These are phyloP conservation scores for Megacollybia marginata DNA, from an alignment of 768 basidiomycete species.

Conservation along the genomic window DNA sequence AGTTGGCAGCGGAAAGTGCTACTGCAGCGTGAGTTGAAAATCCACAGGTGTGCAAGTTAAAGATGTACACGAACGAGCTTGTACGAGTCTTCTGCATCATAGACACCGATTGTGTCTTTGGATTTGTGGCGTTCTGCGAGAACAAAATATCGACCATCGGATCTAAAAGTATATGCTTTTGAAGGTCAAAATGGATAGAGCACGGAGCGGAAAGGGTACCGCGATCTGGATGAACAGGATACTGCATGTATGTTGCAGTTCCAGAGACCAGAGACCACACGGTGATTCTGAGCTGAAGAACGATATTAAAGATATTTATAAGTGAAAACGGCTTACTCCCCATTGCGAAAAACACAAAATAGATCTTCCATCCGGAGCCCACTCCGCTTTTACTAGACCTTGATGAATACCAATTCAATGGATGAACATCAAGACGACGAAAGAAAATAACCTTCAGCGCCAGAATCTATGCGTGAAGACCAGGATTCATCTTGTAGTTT, in stretches of 20 bases:
- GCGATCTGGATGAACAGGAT: conserved; percentile 73
- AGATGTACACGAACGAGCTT: conserved; percentile 61
- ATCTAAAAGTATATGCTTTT: conserved; percentile 68
- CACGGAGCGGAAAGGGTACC: conserved; percentile 34
- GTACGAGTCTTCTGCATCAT: conserved; percentile 66
- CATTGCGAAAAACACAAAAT: conserved; percentile 89
- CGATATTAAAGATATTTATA: conserved; percentile 1
- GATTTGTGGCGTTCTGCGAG: conserved; percentile 87
- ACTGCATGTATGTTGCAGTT: conserved; percentile 76
- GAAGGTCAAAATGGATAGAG: neutral
- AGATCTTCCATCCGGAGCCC: conserved; percentile 81
- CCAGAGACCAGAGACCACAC: conserved; percentile 79
- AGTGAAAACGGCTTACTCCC: conserved; percentile 57
- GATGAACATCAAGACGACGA: neutral
- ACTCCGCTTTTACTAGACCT: conserved; percentile 81
- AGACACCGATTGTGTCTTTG: conserved; percentile 80
- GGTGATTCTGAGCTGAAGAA: conserved; percentile 68
- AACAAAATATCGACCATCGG: conserved; percentile 78
- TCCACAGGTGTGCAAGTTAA: neutral
- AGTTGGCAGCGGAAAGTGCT: conserved; percentile 86
- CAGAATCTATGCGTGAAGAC: conserved; percentile 71
- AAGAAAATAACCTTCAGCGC: conserved; percentile 50
- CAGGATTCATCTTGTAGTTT: conserved; percentile 76
- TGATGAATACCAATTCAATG: neutral
- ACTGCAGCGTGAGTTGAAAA: conserved; percentile 1